Evolutionary conservation across 1,139 yeast genomes (phyloP).

Genomic region (Candida sp.): DNA sequence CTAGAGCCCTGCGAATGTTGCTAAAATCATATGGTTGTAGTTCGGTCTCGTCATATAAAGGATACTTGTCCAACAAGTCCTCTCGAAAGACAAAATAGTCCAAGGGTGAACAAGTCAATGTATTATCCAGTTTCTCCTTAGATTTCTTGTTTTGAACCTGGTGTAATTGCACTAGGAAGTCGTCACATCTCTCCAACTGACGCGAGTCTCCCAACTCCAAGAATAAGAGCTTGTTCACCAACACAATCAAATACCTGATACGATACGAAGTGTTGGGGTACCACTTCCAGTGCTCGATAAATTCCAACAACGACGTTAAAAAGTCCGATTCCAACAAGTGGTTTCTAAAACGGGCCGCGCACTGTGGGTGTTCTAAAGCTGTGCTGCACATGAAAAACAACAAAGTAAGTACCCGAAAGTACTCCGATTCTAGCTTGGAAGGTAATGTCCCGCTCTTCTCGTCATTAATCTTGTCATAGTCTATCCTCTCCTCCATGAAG

Average conservation of each 20-base stretch:
- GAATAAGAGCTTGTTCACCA: slow-evolving; percentile 63
- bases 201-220: slow-evolving; percentile 67
- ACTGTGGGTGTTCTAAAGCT: slow-evolving; percentile 21
- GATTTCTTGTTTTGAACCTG: slow-evolving; percentile 39
- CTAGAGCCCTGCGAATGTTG: slow-evolving; percentile 18
- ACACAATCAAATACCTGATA: slow-evolving; percentile 54
- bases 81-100: slow-evolving; percentile 82
- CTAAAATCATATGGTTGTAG: slow-evolving; percentile 21
- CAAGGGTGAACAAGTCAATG: slow-evolving; percentile 67
- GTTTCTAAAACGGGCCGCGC: slow-evolving; percentile 18
- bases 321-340: slow-evolving; percentile 34
- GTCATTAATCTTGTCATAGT: slow-evolving; percentile 11
- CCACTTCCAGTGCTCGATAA: slow-evolving; percentile 76
- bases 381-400: slow-evolving; percentile 52
- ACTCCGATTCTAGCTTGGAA: slow-evolving; percentile 19
- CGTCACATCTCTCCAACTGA: slow-evolving; percentile 50
- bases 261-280: slow-evolving; percentile 31
- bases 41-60: slow-evolving; percentile 49
- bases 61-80: slow-evolving; percentile 76
- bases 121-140: slow-evolving; percentile 19
- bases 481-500: slow-evolving; percentile 20
- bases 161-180: slow-evolving; percentile 48
- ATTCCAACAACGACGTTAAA: slow-evolving; percentile 48
- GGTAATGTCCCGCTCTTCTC: slow-evolving; percentile 1
- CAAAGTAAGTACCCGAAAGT: slow-evolving; percentile 51